phyloP scores from a whole-genome alignment of 2,329 filamentous ascomycete species.

The Lachnellula subtilissima region DNA sequence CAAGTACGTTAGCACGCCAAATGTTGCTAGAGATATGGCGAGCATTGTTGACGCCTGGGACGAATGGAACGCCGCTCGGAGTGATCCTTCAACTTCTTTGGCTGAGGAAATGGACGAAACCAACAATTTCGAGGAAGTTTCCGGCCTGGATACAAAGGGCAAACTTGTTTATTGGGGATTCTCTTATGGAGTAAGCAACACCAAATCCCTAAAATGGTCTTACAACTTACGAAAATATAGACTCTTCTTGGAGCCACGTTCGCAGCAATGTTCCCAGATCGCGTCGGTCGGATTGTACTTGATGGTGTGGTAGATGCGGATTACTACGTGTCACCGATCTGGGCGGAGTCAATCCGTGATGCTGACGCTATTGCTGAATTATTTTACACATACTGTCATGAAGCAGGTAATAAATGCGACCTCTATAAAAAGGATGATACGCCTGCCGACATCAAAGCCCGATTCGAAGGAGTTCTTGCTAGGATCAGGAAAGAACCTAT shows the following conservation, averaged over 20 bases:
- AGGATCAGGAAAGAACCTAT: conserved; percentile 35
- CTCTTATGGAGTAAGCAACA: conserved; percentile 38
- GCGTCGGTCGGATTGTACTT: conserved; percentile 39
- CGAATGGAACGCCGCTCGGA: conserved; percentile 15
- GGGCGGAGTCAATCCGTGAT: conserved; percentile 22
- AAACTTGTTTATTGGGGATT: conserved; percentile 43
- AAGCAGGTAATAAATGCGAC: conserved; percentile 30
- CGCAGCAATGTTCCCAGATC: conserved; percentile 40
- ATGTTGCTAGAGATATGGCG: conserved; percentile 35
- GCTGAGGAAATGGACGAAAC: not conserved
- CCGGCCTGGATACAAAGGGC: conserved; percentile 19
- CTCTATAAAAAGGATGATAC: conserved; percentile 23
- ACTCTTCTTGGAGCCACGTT: conserved; percentile 39
- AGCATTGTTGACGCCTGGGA: conserved; percentile 33
- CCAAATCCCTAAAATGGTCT: not conserved
- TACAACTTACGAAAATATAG: conserved; percentile 8
- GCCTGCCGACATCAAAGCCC: conserved; percentile 18
- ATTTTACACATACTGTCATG: conserved; percentile 30
- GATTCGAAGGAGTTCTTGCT: conserved; percentile 35
- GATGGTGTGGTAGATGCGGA: conserved; percentile 29
- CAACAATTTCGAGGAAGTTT: not conserved
- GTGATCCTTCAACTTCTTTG: not conserved
- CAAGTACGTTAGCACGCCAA: conserved; percentile 28
- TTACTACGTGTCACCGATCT: conserved; percentile 22
- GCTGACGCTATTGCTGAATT: conserved; percentile 24